phyloP scores from a whole-genome alignment of 2,329 filamentous ascomycete genomes.

The Kalmusia sp. region DNA sequence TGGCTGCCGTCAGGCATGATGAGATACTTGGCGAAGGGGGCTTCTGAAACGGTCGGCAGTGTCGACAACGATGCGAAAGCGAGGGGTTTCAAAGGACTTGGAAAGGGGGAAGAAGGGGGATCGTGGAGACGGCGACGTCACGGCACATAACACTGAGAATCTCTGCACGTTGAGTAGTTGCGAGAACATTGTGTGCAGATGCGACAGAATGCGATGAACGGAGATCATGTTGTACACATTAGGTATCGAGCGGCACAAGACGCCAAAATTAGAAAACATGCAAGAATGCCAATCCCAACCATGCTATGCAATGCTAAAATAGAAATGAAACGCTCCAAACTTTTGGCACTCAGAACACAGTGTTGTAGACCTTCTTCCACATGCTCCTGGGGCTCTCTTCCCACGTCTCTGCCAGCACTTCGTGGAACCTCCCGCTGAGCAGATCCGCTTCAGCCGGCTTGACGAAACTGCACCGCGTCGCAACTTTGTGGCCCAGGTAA shows the following conservation, averaged over 20 bases:
- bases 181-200: too few species aligned
- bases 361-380: conserved; percentile 41
- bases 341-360: conserved; percentile 24
- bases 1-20: conserved; percentile 10
- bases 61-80: not conserved
- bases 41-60: not conserved
- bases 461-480: conserved; percentile 48
- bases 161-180: too few species aligned
- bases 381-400: conserved; percentile 39
- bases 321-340: conserved; percentile 6
- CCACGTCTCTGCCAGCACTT: conserved; percentile 38
- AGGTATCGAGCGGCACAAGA: conserved; percentile 23
- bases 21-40: not conserved
- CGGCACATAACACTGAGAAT: too few species aligned
- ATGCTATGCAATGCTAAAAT: conserved; percentile 16
- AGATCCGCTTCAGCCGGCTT: conserved; percentile 52
- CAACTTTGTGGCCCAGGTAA: conserved; percentile 66
- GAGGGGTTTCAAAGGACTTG: not conserved
- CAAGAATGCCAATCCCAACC: conserved; percentile 25
- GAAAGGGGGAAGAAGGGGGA: not conserved
- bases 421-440: conserved; percentile 47
- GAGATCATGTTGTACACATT: conserved; percentile 1
- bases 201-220: not conserved
- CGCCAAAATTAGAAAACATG: conserved; percentile 21
- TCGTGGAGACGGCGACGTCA: too few species aligned